These are phyloP conservation scores for Collybiopsis luxurians DNA, from an alignment of 768 basidiomycete species.

Conservation along the genomic window DNA sequence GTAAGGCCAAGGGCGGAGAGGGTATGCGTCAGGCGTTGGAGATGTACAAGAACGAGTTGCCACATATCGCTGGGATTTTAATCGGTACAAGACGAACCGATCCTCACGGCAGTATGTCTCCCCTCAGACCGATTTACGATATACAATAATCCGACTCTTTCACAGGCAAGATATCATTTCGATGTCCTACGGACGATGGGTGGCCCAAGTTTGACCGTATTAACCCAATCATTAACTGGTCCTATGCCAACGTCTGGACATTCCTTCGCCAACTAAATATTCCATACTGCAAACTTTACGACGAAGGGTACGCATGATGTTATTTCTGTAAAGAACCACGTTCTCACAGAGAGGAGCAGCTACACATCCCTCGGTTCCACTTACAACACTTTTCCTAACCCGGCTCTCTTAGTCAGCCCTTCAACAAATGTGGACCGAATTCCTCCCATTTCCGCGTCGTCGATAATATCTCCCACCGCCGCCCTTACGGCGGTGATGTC, in stretches of 20 bases:
- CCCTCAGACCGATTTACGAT: not conserved
- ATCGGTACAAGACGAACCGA: slow-evolving; percentile 88
- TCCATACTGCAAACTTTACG: slow-evolving; percentile 88
- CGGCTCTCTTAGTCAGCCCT: slow-evolving; percentile 56
- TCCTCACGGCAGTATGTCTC: slow-evolving; percentile 84
- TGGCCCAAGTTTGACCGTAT: slow-evolving; percentile 92
- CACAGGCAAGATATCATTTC: slow-evolving; percentile 66
- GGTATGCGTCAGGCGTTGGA: slow-evolving; percentile 80
- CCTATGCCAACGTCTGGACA: slow-evolving; percentile 84
- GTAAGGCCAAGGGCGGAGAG: slow-evolving; percentile 57
- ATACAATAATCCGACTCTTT: not conserved
- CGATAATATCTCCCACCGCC: slow-evolving; percentile 18
- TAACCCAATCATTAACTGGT: slow-evolving; percentile 96
- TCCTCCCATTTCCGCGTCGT: slow-evolving; percentile 2
- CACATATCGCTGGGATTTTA: slow-evolving; percentile 74
- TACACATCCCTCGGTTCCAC: slow-evolving; percentile 97
- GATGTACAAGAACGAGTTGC: slow-evolving; percentile 64
- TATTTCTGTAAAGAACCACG: slow-evolving; percentile 3
- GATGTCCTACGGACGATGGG: slow-evolving; percentile 78
- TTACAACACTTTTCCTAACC: slow-evolving; percentile 92
- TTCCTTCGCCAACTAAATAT: slow-evolving; percentile 75
- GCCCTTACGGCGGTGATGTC: slow-evolving; percentile 29
- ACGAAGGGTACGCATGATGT: slow-evolving; percentile 67
- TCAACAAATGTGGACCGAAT: not conserved
- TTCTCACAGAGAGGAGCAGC: slow-evolving; percentile 34